Base-by-base conservation (phyloP, 768 basidiomycete genomes). In the Lactifluus subvellereus region DNA sequence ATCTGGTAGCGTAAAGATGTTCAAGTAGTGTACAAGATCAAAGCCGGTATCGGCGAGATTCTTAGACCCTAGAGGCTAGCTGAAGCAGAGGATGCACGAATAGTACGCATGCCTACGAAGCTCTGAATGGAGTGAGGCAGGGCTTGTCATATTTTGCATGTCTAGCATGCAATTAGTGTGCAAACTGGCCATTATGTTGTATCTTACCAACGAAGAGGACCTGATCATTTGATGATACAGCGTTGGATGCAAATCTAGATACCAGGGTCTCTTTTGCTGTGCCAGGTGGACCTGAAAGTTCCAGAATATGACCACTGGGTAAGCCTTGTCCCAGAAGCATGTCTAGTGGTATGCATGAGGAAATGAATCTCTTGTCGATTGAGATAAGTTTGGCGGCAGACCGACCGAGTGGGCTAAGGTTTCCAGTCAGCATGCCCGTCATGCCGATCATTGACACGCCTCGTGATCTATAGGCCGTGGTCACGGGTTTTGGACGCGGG, bases 201-300 rank as follows among this genome's bases (percentile, higher is more conserved):
- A 8, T 68, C 76, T 73, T 72, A 89, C 89, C 89, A 62, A 86
- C 75, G 66, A 89, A 85, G 22, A 91, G 72, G 6, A 86, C 79
- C n/a, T 79, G 78, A 52, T 83, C 77, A 0, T 75, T 75, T 4
- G 74, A 71, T 61, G 81, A 74, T 3, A 81, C 73, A 59, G 86
- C 83, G 3, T 73, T 77, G 38, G 73, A 71, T 14, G 79, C 77
- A 50, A 88, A 78, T 55, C 79, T 77, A 14, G 80, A 72, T 9
- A 81, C 81, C 8, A 89, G 66, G 1, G 68, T 70, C 61, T 86
- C 86, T 66, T 88, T 91, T 10, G 82, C 80, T 43, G 82, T 80
- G 53, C 89, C 89, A 0, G 89, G 89, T 50, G 88, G 86, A 0
- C 89, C 89, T 35, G 87, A 87, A 67, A 91, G 75, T 74, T 91